These are phyloP conservation scores for Phytophthora constricta DNA, from an alignment of 352 stramenopile genomes.

Conservation along the genomic window DNA sequence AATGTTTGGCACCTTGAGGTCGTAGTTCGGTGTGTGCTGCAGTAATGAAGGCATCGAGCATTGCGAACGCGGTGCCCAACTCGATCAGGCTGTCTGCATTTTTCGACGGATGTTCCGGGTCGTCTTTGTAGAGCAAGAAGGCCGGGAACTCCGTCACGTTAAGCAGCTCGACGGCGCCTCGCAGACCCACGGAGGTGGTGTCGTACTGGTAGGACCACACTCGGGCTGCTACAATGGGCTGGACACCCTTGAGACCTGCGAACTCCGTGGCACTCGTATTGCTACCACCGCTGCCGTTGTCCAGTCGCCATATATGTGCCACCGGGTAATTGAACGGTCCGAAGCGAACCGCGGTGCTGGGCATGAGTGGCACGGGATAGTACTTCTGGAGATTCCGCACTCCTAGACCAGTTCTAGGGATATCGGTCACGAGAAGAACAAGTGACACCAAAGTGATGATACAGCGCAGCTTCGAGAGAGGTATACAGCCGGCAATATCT, in stretches of 20 bases:
- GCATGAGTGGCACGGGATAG: slow-evolving; percentile 32
- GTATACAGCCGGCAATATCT: slow-evolving; percentile 37
- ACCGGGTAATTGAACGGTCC: slow-evolving; percentile 58
- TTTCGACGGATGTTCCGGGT: background rate
- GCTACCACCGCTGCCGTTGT: slow-evolving; percentile 8
- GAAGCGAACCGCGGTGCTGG: slow-evolving; percentile 40
- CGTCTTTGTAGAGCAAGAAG: slow-evolving; percentile 38
- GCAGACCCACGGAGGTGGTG: slow-evolving; percentile 38
- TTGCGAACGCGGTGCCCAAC: slow-evolving; percentile 35
- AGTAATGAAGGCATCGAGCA: slow-evolving; percentile 45
- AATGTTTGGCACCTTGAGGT: too few relatives aligned
- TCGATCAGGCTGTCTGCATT: slow-evolving; percentile 26
- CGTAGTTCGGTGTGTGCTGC: background rate
- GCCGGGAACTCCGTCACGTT: slow-evolving; percentile 33
- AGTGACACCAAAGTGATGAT: slow-evolving; percentile 48
- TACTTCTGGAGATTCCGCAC: slow-evolving; percentile 31
- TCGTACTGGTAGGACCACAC: slow-evolving; percentile 52
- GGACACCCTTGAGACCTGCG: slow-evolving; percentile 20
- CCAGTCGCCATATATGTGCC: slow-evolving; percentile 29
- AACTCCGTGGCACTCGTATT: slow-evolving; percentile 17
- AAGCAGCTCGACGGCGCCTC: slow-evolving; percentile 32
- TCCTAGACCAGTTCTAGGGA: slow-evolving; percentile 54
- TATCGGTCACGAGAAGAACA: slow-evolving; percentile 52
- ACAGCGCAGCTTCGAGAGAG: slow-evolving; percentile 38
- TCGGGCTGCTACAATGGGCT: slow-evolving; percentile 10